phyloP scores from a whole-genome alignment of 2,329 filamentous ascomycete species.

The Exophiala sideris region DNA sequence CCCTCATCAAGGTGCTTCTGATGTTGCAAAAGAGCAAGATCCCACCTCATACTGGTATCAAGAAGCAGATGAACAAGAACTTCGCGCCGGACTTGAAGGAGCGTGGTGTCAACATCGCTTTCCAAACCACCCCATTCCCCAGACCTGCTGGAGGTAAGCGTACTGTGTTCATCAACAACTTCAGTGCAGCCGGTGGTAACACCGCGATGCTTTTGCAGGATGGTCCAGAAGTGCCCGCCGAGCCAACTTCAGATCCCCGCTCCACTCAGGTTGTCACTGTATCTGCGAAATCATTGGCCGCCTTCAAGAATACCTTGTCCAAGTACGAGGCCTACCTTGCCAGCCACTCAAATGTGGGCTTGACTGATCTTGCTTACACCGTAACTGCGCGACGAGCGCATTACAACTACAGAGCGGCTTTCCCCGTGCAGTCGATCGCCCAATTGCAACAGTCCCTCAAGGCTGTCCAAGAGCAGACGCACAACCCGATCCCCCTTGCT shows the following conservation, averaged over 20 bases:
- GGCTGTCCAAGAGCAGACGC: constrained; percentile 26
- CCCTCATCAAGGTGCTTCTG: constrained; percentile 60
- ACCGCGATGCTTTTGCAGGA: constrained; percentile 66
- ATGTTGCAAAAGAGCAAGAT: constrained; percentile 63
- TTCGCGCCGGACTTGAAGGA: constrained; percentile 35
- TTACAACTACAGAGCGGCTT: constrained; percentile 38
- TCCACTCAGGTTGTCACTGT: constrained; percentile 58
- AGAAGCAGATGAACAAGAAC: constrained; percentile 40
- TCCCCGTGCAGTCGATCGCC: constrained; percentile 31
- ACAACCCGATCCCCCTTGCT: constrained; percentile 31
- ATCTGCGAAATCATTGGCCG: constrained; percentile 52
- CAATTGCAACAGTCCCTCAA: constrained; percentile 33
- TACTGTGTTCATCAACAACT: constrained; percentile 59
- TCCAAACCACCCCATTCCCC: constrained; percentile 42
- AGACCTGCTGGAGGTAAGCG: constrained; percentile 34
- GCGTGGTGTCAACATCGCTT: constrained; percentile 37
- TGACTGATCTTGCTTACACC: constrained; percentile 62
- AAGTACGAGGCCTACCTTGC: constrained; percentile 55
- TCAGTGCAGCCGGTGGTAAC: constrained; percentile 69
- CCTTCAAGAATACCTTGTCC: constrained; percentile 55
- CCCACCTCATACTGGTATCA: constrained; percentile 66
- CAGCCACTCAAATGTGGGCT: constrained; percentile 48
- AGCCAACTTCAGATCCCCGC: constrained; percentile 50
- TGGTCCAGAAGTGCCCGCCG: constrained; percentile 40
- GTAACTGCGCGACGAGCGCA: constrained; percentile 58